These are phyloP conservation scores for Vitrella brassicaformis DNA, from an alignment of 73 alveolate species.

Conservation along the genomic window DNA sequence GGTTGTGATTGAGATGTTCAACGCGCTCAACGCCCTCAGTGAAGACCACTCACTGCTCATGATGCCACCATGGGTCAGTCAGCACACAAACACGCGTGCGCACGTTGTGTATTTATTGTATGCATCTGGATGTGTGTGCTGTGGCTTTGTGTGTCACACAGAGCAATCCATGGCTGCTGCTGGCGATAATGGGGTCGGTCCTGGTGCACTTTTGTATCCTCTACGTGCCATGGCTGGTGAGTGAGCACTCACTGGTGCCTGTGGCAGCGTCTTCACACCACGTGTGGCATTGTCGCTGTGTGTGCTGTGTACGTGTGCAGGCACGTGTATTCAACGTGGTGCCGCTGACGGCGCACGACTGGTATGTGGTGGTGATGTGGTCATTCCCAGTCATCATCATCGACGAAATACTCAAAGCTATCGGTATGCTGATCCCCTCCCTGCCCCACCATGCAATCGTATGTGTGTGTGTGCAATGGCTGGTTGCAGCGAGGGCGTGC, in stretches of 20 bases:
- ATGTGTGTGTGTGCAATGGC: no score
- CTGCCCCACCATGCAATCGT: no score
- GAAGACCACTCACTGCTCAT: slow-evolving; percentile 59
- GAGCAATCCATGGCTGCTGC: slow-evolving; percentile 41
- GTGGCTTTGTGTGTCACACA: neutral
- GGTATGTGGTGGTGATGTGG: slow-evolving; percentile 55
- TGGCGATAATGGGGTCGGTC: slow-evolving; percentile 51
- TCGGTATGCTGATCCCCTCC: no score
- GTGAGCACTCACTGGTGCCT: neutral
- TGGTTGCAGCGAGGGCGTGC: no score
- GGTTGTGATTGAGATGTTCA: slow-evolving; percentile 87
- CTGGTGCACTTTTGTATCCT: slow-evolving; percentile 65
- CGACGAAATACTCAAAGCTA: slow-evolving; percentile 67
- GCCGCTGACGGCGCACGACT: slow-evolving; percentile 55
- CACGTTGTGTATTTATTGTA: neutral
- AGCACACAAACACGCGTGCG: neutral
- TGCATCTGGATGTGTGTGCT: neutral
- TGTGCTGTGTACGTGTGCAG: neutral
- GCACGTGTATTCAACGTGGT: slow-evolving; percentile 53
- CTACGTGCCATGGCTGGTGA: slow-evolving; percentile 69
- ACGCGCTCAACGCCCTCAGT: slow-evolving; percentile 86
- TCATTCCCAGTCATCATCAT: slow-evolving; percentile 78
- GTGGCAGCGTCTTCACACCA: neutral
- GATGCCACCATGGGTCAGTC: slow-evolving; percentile 46
- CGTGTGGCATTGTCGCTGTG: neutral